Base-by-base conservation (phyloP, 352 stramenopile species). In the Globisporangium solare region DNA sequence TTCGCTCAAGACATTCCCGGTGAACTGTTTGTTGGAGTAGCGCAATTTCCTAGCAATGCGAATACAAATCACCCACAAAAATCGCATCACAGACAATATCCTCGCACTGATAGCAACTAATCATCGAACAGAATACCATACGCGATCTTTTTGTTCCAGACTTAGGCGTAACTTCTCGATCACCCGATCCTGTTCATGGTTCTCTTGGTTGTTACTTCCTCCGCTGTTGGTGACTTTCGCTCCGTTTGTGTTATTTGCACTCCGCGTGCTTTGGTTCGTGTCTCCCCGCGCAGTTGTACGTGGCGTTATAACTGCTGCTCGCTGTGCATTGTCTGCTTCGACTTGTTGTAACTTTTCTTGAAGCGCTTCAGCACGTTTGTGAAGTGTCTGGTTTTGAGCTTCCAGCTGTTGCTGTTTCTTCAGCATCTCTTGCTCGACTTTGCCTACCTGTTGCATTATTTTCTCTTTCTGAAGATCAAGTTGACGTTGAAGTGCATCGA, bases 11-110 rank as follows among this genome's bases (percentile, higher is more conserved):
- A 49, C 83, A 92, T 63, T 94, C 83, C 7, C 80, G 75, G 65
- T 94, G 82, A 56, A 94, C 83, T 1, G 83, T 94, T 39, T 89
- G 79, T 51, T 92, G 81, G 13, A 94, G 64, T 15, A 92, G 60
- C 10, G 62, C 20, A 17, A 94, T 92, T 60, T 94, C 83, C 79
- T 94, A 47, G 20, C 15, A 6, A 47, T 37, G 18, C 39, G 6
- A 51, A 27, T 20, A 40, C 15, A 17, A 56, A 12, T n/a, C 11
- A 37, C 15, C 7, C 12, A 13, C 4, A 35, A 10, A 10, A 35
- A 35, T 35, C 27, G 10, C 27, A 35, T 6, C 27, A 35, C 27
- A 35, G 27, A 35, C 27, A 35, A 35, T 11, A 10, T 35, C 27
- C 27, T 35, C 27, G 27, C 27, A 35, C 27, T 10, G 27, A 35